These are phyloP conservation scores for Chaetomiaceae sp. DNA, from an alignment of 2,329 filamentous ascomycete species.

Conservation along the genomic window DNA sequence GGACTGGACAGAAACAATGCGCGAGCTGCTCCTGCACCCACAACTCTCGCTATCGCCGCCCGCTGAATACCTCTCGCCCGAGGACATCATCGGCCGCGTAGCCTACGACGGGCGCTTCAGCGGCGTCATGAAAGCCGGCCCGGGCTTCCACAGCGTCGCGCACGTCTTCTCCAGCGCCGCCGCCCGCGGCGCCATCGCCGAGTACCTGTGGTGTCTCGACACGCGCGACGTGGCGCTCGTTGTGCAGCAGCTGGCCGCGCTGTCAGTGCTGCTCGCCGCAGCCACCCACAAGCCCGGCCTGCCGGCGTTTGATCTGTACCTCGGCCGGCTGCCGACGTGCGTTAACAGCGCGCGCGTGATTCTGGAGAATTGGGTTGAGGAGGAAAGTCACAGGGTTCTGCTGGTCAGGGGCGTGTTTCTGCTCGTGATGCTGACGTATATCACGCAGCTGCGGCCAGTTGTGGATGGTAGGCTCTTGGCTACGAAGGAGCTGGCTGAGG, in stretches of 20 bases:
- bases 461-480: conserved; percentile 20
- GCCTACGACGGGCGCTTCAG: conserved; percentile 26
- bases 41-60: conserved; percentile 3
- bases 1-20: conserved; percentile 21
- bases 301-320: conserved; percentile 26
- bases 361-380: conserved; percentile 14
- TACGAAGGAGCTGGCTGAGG: conserved; percentile 2
- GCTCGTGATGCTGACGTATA: conserved; percentile 24
- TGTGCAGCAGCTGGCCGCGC: conserved; percentile 19
- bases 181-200: conserved; percentile 20
- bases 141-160: conserved; percentile 21
- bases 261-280: conserved; percentile 23
- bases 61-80: conserved; percentile 11
- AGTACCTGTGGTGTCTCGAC: conserved; percentile 25
- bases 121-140: conserved; percentile 24
- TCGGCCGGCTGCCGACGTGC: conserved; percentile 22
- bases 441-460: conserved; percentile 28
- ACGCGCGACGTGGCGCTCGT: conserved; percentile 14
- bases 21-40: conserved; percentile 19
- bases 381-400: conserved; percentile 6
- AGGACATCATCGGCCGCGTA: conserved; percentile 21
- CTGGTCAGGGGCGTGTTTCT: conserved; percentile 26
- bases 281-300: conserved; percentile 23
- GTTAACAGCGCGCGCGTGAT: conserved; percentile 23
- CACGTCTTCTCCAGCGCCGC: conserved; percentile 19